Percentiles rank a stretch among this genome's conserved stretches.
Conservation (phyloP, 495 filamentous ascomycete genomes). For the Trichoderma gamsii region DNA sequence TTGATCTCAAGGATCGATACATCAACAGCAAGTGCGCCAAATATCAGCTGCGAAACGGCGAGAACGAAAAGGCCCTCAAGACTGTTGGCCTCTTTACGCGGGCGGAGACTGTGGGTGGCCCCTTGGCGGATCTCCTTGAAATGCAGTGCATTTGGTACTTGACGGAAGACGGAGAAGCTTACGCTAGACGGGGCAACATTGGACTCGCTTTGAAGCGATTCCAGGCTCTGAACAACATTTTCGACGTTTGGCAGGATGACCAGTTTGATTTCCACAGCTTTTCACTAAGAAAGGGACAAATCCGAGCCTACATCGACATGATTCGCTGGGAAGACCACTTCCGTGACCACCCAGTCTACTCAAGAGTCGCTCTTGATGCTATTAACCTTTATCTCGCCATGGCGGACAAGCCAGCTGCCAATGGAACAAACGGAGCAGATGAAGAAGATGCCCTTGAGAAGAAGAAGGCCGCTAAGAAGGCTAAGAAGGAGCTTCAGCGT, state of each 20-base stretch:
- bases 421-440: slow-evolving; percentile 42
- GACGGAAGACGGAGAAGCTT: slow-evolving; percentile 89
- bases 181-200: slow-evolving; percentile 73
- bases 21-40: slow-evolving; percentile 98
- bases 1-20: slow-evolving; percentile 87
- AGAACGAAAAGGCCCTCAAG: slow-evolving; percentile 74
- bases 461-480: slow-evolving; percentile 95
- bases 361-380: slow-evolving; percentile 76
- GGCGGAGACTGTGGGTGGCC: slow-evolving; percentile 75
- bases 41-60: slow-evolving; percentile 89
- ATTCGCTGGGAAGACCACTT: slow-evolving; percentile 89
- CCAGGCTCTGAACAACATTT: slow-evolving; percentile 79
- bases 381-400: slow-evolving; percentile 74
- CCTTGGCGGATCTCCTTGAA: slow-evolving; percentile 84
- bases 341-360: slow-evolving; percentile 88
- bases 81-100: slow-evolving; percentile 95
- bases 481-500: slow-evolving; percentile 84
- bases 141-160: slow-evolving; percentile 99
- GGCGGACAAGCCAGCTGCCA: slow-evolving; percentile 61
- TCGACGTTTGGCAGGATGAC: slow-evolving; percentile 95
- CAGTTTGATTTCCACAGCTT: slow-evolving; percentile 99
- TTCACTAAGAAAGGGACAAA: slow-evolving; percentile 89
- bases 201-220: slow-evolving; percentile 89
- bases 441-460: slow-evolving; percentile 57
- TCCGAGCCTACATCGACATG: slow-evolving; percentile 93